Evolutionary conservation across 139 green algal species (phyloP).

Genomic region (Axilococcus clingmanii): DNA sequence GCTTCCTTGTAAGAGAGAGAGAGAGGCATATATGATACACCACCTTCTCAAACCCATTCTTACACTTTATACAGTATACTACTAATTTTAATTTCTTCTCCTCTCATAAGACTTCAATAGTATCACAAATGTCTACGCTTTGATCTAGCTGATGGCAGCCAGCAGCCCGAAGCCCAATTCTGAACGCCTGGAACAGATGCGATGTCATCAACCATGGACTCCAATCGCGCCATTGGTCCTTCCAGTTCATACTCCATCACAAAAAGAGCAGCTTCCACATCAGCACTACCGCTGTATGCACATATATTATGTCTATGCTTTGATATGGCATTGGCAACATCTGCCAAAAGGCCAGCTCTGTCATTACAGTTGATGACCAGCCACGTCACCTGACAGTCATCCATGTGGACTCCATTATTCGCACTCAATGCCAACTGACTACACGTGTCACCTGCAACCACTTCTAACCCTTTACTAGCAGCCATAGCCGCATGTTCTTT

Average conservation of each 20-base stretch:
- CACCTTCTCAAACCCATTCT: background rate
- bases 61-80: too few species aligned
- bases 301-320: slow-evolving; percentile 38
- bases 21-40: background rate
- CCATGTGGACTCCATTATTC: background rate
- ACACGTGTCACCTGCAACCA: background rate
- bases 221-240: slow-evolving; percentile 3
- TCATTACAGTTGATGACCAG: slow-evolving; percentile 36
- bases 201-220: slow-evolving; percentile 12
- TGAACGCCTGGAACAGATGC: slow-evolving; percentile 7
- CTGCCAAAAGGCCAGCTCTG: slow-evolving; percentile 38
- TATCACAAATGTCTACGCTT: too few species aligned
- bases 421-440: background rate
- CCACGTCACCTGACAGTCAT: slow-evolving; percentile 1
- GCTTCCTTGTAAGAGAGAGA: background rate
- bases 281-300: slow-evolving; percentile 18
- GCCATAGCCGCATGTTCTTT: slow-evolving; percentile 29
- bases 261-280: slow-evolving; percentile 15
- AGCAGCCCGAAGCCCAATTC: slow-evolving; percentile 8
- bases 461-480: background rate
- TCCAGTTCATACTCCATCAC: slow-evolving; percentile 31
- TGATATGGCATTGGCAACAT: slow-evolving; percentile 38
- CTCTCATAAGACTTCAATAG: too few species aligned
- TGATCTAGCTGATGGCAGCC: slow-evolving; percentile 2
- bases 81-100: slow-evolving; percentile 1